Evolutionary conservation across 208 protist genomes (phyloP).

Genomic region (Leishmania guyanensis): DNA sequence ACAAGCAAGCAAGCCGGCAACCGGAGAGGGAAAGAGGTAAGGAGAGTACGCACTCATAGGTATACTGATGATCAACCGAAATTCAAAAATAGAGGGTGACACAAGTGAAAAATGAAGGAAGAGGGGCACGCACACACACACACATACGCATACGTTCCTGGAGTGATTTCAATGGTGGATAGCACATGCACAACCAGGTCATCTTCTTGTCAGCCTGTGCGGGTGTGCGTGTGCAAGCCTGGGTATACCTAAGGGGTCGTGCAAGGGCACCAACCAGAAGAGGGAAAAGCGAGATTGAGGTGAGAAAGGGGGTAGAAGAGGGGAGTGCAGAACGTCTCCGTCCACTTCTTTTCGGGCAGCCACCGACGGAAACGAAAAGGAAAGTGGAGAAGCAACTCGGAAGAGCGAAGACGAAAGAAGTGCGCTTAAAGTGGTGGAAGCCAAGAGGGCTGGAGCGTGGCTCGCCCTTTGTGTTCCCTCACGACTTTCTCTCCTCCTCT

Average conservation of each 20-base stretch:
- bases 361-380: background rate
- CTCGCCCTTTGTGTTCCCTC: no score
- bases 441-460: no score
- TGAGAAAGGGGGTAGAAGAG: no score
- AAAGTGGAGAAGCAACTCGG: background rate
- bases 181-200: background rate
- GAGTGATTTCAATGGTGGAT: background rate
- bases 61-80: background rate
- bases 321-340: background rate
- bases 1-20: no score
- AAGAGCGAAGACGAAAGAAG: conserved; percentile 5
- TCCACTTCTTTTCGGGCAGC: background rate
- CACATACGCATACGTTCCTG: background rate
- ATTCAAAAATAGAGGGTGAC: background rate
- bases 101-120: background rate
- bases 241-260: background rate
- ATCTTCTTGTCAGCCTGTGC: background rate
- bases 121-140: background rate
- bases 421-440: background rate
- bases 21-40: no score
- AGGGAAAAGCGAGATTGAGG: background rate
- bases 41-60: no score
- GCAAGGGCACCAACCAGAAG: background rate
- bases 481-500: no score
- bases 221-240: background rate